Percentiles rank a stretch among this genome's conserved stretches.
Conservation (phyloP, 192 early-diverging fungal genomes). For the Backusella psychrophila region DNA sequence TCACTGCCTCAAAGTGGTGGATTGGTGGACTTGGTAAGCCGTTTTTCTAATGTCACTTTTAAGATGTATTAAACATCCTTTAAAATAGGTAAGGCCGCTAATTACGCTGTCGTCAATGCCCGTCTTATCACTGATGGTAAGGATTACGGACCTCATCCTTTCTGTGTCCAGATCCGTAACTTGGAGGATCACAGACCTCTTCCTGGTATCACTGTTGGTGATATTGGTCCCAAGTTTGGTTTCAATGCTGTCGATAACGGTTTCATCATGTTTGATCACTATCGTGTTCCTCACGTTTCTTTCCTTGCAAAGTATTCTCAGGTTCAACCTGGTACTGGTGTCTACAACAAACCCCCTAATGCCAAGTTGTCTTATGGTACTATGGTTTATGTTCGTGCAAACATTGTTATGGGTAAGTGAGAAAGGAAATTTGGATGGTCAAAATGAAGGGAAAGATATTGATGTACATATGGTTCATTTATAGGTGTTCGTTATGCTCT, state of each 20-base stretch:
- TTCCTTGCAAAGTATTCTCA: constrained; percentile 75
- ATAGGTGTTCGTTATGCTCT: constrained; percentile 49
- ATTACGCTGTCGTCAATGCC: constrained; percentile 86
- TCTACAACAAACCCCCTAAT: constrained; percentile 71
- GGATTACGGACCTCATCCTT: constrained; percentile 76
- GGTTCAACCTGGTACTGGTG: constrained; percentile 64
- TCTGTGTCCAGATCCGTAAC: constrained; percentile 79
- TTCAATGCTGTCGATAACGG: constrained; percentile 86
- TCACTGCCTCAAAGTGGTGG: constrained; percentile 89
- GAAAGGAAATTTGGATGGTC: background rate
- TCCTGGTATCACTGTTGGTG: constrained; percentile 76
- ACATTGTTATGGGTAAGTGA: constrained; percentile 59
- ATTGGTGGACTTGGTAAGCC: constrained; percentile 59
- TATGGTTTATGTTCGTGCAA: constrained; percentile 80
- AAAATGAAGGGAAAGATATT: background rate
- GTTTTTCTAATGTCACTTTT: too few relatives aligned
- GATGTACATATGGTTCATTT: background rate
- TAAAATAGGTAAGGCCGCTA: constrained; percentile 60
- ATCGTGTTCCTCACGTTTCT: constrained; percentile 73
- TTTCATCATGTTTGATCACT: constrained; percentile 78
- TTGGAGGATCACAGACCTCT: constrained; percentile 70
- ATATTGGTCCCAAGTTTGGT: constrained; percentile 88
- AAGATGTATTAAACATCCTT: too few relatives aligned
- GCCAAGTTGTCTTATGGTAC: constrained; percentile 85
- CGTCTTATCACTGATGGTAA: constrained; percentile 71